Evolutionary conservation across 169 alveolate genomes (phyloP), one percentile per base, ranked within the genome.

Genomic region (Theileria sp.): DNA sequence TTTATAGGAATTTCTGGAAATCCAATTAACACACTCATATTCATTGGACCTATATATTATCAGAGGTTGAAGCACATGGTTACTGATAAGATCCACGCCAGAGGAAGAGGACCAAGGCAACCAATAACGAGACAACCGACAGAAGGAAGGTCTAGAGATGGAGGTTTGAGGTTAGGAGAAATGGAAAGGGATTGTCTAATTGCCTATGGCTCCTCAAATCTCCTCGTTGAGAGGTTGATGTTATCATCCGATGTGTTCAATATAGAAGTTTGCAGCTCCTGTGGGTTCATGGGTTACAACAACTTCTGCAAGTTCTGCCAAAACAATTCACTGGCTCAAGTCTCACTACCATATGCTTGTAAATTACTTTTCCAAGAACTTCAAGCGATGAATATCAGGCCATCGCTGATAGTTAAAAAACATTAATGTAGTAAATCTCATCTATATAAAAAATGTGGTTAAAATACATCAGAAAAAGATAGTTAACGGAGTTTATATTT

Each of bases 171-270:
- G 65, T 92, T 98, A 28, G 99, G 99, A 58, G 99, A 98, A 90
- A 98, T 98, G 99, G 99, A 98, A 83, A 93, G 99, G 75, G 99
- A 98, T 88, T 98, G 99, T 91, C 88, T 98, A 56, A 97, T 98
- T 50, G 99, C 99, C 9, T 98, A 97, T 94, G 99, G 99, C n/a
- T 99, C 99, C 19, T 92, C 98, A 74, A 95, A 96, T 62, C 91
- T 98, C 44, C 80, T 98, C 64, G 92, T 97, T 32, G 99, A 98
- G 88, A 95, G 99, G 49, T 95, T 98, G 49, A 97, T 98, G 98
- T 72, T 97, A 38, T 94, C 98, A 72, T 93, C 98, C 79, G 99
- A 98, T 84, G 97, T 95, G 50, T 98, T 96, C 89, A 92, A 92
- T n/a, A 98, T 98, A 23, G 87, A 92, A 72, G 99, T 98, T 28